Conservation (phyloP, 306 rosid genomes). For the Lathyrus sativus region DNA sequence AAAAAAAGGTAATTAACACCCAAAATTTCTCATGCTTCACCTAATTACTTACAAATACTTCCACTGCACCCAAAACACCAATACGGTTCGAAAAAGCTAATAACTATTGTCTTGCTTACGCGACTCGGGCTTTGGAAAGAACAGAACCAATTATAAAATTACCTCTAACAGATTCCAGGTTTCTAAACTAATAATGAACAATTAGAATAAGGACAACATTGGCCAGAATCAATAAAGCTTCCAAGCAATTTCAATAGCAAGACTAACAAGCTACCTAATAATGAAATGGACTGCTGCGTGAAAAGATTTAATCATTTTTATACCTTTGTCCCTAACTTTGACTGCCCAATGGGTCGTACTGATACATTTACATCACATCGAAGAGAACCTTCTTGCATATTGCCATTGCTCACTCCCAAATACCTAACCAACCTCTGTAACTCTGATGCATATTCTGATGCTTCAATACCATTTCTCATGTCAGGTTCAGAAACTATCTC, state of each 20-base stretch:
- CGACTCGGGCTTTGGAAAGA: background rate
- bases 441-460: slow-evolving; percentile 96
- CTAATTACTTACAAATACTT: slow-evolving; percentile 1
- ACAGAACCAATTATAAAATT: slow-evolving; percentile 15
- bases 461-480: slow-evolving; percentile 95
- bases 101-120: background rate
- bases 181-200: background rate
- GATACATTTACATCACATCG: slow-evolving; percentile 94
- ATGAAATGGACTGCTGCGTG: background rate
- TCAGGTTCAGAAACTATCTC: slow-evolving; percentile 99
- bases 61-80: slow-evolving; percentile 1
- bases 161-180: slow-evolving; percentile 20
- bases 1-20: background rate
- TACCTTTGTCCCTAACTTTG: slow-evolving; percentile 84
- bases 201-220: slow-evolving; percentile 8
- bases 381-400: slow-evolving; percentile 98
- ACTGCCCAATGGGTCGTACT: slow-evolving; percentile 82
- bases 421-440: slow-evolving; percentile 88
- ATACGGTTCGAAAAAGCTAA: background rate
- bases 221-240: background rate
- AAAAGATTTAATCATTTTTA: slow-evolving; percentile 7
- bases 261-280: slow-evolving; percentile 16
- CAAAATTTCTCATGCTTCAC: background rate
- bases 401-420: slow-evolving; percentile 94
- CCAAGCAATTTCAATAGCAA: slow-evolving; percentile 15